Evolutionary conservation across 1,284 basidiomycete species (phyloP).

Genomic region (Fomitopsis schrenkii): DNA sequence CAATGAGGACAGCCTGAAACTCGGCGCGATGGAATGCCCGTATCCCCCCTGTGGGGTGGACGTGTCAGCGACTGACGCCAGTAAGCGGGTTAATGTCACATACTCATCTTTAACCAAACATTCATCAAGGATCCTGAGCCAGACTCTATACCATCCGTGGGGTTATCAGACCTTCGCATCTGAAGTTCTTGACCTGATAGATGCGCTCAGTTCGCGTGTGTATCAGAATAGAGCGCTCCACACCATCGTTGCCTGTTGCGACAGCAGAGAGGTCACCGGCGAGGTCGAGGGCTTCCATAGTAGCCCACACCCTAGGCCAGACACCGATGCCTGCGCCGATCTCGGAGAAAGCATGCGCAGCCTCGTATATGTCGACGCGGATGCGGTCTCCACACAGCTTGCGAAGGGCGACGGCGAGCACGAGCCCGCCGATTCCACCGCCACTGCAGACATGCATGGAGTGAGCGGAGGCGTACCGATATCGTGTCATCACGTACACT

Average conservation of each 20-base stretch:
- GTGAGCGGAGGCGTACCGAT: background rate
- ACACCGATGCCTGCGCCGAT: conserved; percentile 34
- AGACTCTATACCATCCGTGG: too few relatives aligned
- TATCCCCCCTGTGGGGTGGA: conserved; percentile 18
- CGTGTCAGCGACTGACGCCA: conserved; percentile 20
- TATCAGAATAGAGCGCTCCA: too few relatives aligned
- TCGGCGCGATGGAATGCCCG: conserved; percentile 38
- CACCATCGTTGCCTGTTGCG: background rate
- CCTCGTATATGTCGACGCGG: conserved; percentile 36
- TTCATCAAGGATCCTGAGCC: background rate
- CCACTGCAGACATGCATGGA: conserved; percentile 18
- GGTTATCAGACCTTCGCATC: background rate
- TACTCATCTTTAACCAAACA: conserved; percentile 36
- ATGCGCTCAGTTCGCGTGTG: background rate
- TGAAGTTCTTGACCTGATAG: background rate
- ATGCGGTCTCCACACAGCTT: conserved; percentile 25
- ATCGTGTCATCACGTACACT: background rate
- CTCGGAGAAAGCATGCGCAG: conserved; percentile 30
- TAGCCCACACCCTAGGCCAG: conserved; percentile 31
- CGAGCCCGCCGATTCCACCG: conserved; percentile 37
- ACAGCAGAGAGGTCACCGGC: background rate
- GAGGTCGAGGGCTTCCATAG: conserved; percentile 24
- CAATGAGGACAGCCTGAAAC: conserved; percentile 36
- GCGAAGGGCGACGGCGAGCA: conserved; percentile 32
- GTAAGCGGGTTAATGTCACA: conserved; percentile 7